These are phyloP conservation scores for Cystoderma amianthinum DNA, from an alignment of 768 basidiomycete species.

Conservation along the genomic window DNA sequence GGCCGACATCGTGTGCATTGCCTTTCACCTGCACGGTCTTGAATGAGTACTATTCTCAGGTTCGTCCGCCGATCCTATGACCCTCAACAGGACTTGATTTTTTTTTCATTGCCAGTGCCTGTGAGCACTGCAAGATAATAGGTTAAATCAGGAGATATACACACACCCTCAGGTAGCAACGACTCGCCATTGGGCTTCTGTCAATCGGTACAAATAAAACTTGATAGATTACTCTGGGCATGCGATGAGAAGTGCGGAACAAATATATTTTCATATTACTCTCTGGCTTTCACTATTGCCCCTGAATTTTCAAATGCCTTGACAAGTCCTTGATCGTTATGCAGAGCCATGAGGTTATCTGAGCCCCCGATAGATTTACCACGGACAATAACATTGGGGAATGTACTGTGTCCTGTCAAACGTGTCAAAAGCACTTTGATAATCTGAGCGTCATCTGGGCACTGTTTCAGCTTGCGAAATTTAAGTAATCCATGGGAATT, in stretches of 20 bases:
- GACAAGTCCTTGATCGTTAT: constrained; percentile 39
- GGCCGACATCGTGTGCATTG: neutral
- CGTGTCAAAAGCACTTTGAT: constrained; percentile 64
- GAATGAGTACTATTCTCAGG: constrained; percentile 3
- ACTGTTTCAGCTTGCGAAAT: constrained; percentile 1
- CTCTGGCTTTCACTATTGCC: no score
- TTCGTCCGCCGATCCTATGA: neutral
- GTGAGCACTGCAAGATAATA: no score
- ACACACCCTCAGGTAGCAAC: no score
- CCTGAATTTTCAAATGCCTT: constrained; percentile 37
- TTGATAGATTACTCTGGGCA: no score
- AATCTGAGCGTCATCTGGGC: constrained; percentile 49
- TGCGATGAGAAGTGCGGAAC: no score
- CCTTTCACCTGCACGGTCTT: constrained; percentile 2
- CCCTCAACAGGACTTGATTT: neutral
- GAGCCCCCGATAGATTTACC: constrained; percentile 64
- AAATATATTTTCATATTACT: no score
- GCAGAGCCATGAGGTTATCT: constrained; percentile 48
- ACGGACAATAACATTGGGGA: constrained; percentile 67
- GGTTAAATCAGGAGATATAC: no score
- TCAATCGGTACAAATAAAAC: no score
- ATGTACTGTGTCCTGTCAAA: constrained; percentile 60
- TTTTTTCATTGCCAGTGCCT: no score
- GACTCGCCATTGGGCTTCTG: no score
- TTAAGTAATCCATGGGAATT: constrained; percentile 8